phyloP scores from a whole-genome alignment of 805 yeast genomes.

The Diddensiella transvaalensis region DNA sequence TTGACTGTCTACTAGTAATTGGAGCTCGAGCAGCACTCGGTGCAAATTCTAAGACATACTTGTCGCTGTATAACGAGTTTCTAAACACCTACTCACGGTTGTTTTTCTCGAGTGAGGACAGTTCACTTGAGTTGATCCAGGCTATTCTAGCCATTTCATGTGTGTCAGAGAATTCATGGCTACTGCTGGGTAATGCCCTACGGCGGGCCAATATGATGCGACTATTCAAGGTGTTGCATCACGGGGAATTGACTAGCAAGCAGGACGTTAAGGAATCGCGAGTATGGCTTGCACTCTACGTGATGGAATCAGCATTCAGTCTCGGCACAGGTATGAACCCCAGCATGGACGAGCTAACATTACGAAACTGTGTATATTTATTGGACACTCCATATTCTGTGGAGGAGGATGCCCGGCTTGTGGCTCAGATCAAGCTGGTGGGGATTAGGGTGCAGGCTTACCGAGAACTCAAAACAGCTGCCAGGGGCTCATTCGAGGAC shows the following conservation, averaged over 20 bases:
- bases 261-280: not conserved
- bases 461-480: not conserved
- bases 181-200: slow-evolving; percentile 1
- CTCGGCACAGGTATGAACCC: not conserved
- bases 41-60: not conserved
- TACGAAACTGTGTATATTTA: not conserved
- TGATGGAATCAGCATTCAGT: slow-evolving; percentile 2
- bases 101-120: not conserved
- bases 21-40: slow-evolving; percentile 1
- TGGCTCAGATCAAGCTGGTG: slow-evolving; percentile 5
- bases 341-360: not conserved
- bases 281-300: not conserved
- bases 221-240: not conserved
- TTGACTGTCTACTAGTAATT: not conserved
- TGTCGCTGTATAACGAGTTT: not conserved
- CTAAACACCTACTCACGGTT: not conserved
- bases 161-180: slow-evolving; percentile 3
- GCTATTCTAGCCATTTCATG: slow-evolving; percentile 1
- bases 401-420: slow-evolving; percentile 1
- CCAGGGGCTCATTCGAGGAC: not conserved
- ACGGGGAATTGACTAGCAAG: not conserved
- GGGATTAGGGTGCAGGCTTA: slow-evolving; percentile 1
- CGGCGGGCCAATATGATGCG: slow-evolving; percentile 1
- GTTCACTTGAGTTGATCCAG: slow-evolving; percentile 1
- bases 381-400: not conserved